Evolutionary conservation across 257 asterid genomes (phyloP).

Genomic region (Salvia miltiorrhiza): DNA sequence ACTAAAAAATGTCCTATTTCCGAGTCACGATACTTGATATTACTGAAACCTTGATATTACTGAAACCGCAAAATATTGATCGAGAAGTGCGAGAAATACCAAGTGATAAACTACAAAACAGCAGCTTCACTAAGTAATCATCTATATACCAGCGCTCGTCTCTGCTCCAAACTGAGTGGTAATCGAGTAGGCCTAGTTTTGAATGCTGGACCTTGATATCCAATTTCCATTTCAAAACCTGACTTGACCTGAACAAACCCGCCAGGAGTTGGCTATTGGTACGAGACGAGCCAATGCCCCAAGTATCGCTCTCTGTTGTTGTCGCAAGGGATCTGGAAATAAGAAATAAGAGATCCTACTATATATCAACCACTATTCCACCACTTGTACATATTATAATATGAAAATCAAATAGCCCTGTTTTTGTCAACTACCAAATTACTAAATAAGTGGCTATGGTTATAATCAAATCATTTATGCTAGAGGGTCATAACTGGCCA

Average conservation of each 20-base stretch:
- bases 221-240: not conserved
- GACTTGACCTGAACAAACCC: not conserved
- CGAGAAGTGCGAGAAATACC: not conserved
- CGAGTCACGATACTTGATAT: no score
- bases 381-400: not conserved
- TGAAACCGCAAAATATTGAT: no score
- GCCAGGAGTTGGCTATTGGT: not conserved
- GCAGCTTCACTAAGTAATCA: not conserved
- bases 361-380: constrained; percentile 6
- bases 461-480: not conserved
- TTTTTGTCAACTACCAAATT: not conserved
- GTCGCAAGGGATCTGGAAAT: not conserved
- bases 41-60: no score
- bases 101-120: not conserved
- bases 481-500: not conserved
- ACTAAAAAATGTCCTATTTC: no score
- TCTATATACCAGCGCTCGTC: not conserved
- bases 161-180: not conserved
- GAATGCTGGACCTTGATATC: not conserved
- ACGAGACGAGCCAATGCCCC: not conserved
- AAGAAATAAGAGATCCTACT: not conserved
- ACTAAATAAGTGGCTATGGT: no score
- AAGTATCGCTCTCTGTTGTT: not conserved
- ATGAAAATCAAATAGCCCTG: not conserved
- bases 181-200: not conserved